Evolutionary conservation across 2,329 filamentous ascomycete genomes (phyloP).

Genomic region (Aspergillus sp.): DNA sequence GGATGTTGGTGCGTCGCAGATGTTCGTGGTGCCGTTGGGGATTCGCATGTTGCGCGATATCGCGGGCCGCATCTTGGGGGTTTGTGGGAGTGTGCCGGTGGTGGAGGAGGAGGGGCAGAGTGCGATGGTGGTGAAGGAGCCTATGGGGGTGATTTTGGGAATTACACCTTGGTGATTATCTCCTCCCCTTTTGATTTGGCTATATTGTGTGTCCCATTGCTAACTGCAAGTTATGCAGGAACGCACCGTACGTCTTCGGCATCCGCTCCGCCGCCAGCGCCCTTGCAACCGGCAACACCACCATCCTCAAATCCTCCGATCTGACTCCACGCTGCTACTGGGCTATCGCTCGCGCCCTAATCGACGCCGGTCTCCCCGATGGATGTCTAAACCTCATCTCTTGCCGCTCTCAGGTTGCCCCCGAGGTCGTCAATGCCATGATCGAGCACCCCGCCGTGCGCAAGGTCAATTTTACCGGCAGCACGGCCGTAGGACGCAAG

Average conservation of each 20-base stretch:
- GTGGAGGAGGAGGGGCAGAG: conserved; percentile 44
- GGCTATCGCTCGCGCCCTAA: conserved; percentile 53
- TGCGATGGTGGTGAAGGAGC: conserved; percentile 62
- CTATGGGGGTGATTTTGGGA: conserved; percentile 66
- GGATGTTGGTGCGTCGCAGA: conserved; percentile 23
- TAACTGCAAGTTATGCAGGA: conserved; percentile 27
- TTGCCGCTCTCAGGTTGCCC: conserved; percentile 51
- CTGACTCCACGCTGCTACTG: conserved; percentile 54
- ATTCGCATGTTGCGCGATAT: conserved; percentile 41
- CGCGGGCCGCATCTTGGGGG: conserved; percentile 40
- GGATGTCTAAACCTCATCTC: conserved; percentile 70
- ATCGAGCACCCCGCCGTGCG: conserved; percentile 58
- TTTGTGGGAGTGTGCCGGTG: conserved; percentile 43
- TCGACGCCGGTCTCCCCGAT: conserved; percentile 63
- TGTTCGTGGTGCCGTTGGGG: conserved; percentile 23
- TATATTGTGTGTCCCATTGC: not conserved
- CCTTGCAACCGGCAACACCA: conserved; percentile 63
- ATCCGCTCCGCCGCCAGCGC: conserved; percentile 50
- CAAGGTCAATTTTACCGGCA: conserved; percentile 70
- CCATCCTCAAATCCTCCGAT: conserved; percentile 63
- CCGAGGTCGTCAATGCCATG: conserved; percentile 57
- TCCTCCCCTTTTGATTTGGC: not conserved
- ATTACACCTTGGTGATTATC: conserved; percentile 65
- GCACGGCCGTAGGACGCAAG: conserved; percentile 59
- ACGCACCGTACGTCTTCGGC: conserved; percentile 46